Base-by-base conservation (phyloP, 768 basidiomycete genomes). In the Mycena leptocephala region DNA sequence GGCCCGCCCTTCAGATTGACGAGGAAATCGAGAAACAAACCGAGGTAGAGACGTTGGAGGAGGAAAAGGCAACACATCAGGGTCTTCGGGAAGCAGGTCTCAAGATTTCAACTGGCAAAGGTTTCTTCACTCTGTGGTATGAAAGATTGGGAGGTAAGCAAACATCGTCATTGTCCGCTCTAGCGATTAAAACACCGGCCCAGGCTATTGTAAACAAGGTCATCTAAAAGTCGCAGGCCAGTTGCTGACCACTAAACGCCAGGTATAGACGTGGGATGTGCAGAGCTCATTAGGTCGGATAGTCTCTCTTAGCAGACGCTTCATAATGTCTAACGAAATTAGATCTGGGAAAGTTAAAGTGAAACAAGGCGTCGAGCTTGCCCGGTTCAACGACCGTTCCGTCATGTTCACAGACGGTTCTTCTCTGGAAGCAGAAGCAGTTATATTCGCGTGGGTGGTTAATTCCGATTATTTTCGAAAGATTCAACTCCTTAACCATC, bases 261-360 rank as follows among this genome's bases (percentile, higher is more conserved):
- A 85, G 84, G 83, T 83, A 46, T 85, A 26, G 90, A 90, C 75
- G 86, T 88, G 63, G 92, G 91, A 32, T 88, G 88, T 53, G 87
- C 88, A 37, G 86, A 91, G 78, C 83, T 89, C 70, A 89, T 93
- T 76, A 86, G 86, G 53, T 85, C 87, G 18, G 46, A 8, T 55
- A 16, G 22, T 55, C n/a, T 37, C 26, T 8, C 13, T 35, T 55
- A 7, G 22, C 0, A n/a, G 6, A 24, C n/a, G n/a, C 26, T 37
- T 24, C 14, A 14, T n/a, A 20, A 11, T 24, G 13, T 24, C 33
- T 39, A 26, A 67, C 24, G 4, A 55, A 55, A 10, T 3, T 18
- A 56, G 63, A 55, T 48, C 69, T 51, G 91, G 91, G 8, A 88
- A 91, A 79, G 89, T 93, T 82, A 90, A 90, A 78, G 81, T 93